Evolutionary conservation across 352 stramenopile genomes (phyloP).

Genomic region (Albugo candida): DNA sequence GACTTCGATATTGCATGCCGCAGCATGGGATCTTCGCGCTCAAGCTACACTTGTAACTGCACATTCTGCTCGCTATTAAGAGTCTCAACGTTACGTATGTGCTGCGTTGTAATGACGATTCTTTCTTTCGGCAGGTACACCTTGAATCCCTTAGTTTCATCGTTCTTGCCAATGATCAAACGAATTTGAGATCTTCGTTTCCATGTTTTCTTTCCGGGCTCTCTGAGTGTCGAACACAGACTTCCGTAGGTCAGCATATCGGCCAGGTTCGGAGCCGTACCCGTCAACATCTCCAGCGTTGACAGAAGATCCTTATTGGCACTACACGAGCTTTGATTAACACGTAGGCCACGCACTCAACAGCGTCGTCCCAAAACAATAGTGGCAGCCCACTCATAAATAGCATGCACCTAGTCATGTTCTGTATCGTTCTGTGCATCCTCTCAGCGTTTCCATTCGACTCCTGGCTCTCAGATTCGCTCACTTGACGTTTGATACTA

Average conservation of each 20-base stretch:
- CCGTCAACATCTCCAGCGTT: not conserved
- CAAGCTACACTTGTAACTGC: too few species aligned
- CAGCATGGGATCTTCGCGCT: too few species aligned
- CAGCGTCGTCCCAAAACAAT: too few species aligned
- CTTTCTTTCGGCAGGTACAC: constrained; percentile 5
- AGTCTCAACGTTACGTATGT: constrained; percentile 6
- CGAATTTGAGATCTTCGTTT: not conserved
- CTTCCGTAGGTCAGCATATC: constrained; percentile 2
- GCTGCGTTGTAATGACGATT: constrained; percentile 5
- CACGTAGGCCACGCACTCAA: constrained; percentile 2
- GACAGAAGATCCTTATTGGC: not conserved
- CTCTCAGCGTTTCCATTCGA: too few species aligned
- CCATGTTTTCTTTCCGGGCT: constrained; percentile 1
- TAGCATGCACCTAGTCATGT: too few species aligned
- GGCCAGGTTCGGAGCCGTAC: not conserved
- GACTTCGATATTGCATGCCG: too few species aligned
- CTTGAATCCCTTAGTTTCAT: constrained; percentile 10
- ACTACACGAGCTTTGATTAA: constrained; percentile 1
- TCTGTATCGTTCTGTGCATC: too few species aligned
- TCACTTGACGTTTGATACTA: too few species aligned
- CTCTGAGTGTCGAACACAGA: not conserved
- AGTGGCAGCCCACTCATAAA: too few species aligned
- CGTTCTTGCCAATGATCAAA: constrained; percentile 8
- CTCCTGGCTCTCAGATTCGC: too few species aligned
- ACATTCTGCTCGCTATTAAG: too few species aligned